Conservation (phyloP, 495 filamentous ascomycete species). For the Xylaria palmicola region DNA sequence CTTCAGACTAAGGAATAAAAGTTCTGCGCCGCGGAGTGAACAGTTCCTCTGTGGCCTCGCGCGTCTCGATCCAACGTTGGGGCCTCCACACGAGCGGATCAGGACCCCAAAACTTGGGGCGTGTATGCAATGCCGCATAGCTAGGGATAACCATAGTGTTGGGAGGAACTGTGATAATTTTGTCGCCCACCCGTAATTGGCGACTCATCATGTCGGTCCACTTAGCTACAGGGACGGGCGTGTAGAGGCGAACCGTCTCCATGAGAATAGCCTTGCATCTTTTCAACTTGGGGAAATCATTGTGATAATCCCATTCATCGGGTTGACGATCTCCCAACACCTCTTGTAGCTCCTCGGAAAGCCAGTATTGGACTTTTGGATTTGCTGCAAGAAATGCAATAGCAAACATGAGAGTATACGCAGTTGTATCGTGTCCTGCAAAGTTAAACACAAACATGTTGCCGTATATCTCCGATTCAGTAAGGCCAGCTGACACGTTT, state of each 20-base stretch:
- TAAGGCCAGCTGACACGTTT: constrained; percentile 18
- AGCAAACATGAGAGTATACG: constrained; percentile 49
- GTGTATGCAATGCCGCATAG: background rate
- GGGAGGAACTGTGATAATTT: background rate
- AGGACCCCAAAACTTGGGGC: background rate
- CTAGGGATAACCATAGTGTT: background rate
- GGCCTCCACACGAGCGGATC: background rate
- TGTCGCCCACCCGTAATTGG: background rate
- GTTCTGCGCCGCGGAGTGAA: constrained; percentile 24
- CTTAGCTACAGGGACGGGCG: constrained; percentile 43
- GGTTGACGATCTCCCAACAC: constrained; percentile 20
- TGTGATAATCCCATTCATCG: constrained; percentile 39
- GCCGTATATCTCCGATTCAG: constrained; percentile 45
- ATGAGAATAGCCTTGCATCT: constrained; percentile 48
- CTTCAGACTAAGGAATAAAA: constrained; percentile 50
- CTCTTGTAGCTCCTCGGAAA: constrained; percentile 22
- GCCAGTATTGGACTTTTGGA: constrained; percentile 45
- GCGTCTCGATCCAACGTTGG: background rate
- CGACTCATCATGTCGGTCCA: constrained; percentile 17
- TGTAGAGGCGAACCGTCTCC: constrained; percentile 53
- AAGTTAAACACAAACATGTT: constrained; percentile 56
- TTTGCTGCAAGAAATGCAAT: constrained; percentile 47
- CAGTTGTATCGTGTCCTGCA: constrained; percentile 57
- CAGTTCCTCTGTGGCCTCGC: background rate
- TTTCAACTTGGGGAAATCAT: constrained; percentile 40